These are phyloP conservation scores for Cercospora sp. DNA, from an alignment of 2,329 filamentous ascomycete genomes.

Conservation along the genomic window DNA sequence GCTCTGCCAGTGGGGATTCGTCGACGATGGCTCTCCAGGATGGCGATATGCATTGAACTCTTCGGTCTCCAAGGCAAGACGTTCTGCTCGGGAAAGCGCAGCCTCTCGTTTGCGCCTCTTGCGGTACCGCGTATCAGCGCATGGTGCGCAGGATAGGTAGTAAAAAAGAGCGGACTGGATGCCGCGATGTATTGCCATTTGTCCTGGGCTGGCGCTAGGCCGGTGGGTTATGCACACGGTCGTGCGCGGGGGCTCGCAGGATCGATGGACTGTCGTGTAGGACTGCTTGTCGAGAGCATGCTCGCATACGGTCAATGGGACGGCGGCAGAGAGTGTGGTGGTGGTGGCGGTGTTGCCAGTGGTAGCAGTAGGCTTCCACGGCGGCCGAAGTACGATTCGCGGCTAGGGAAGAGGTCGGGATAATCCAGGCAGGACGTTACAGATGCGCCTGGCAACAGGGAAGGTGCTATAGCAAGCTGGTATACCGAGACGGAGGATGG, in stretches of 20 bases:
- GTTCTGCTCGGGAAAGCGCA: slow-evolving; percentile 58
- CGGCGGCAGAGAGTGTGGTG: neutral
- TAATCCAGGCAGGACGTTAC: slow-evolving; percentile 4
- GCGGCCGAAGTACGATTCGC: neutral
- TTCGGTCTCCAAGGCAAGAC: slow-evolving; percentile 57
- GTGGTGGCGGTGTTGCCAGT: neutral
- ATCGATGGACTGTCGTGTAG: slow-evolving; percentile 7
- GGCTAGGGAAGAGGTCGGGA: neutral
- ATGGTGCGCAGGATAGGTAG: slow-evolving; percentile 75
- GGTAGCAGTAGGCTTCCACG: neutral
- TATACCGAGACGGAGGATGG: neutral
- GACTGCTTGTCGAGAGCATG: slow-evolving; percentile 10
- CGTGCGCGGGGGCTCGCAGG: neutral
- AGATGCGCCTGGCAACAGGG: neutral
- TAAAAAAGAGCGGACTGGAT: slow-evolving; percentile 79
- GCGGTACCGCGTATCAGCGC: slow-evolving; percentile 68
- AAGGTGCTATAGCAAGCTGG: neutral
- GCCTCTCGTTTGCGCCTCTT: slow-evolving; percentile 68
- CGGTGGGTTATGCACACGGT: neutral
- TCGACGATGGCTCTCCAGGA: slow-evolving; percentile 72
- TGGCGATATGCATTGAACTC: slow-evolving; percentile 73
- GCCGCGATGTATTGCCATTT: slow-evolving; percentile 45
- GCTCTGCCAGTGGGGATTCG: slow-evolving; percentile 84
- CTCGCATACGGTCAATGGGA: slow-evolving; percentile 6
- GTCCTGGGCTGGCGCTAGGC: neutral